These are phyloP conservation scores for Colletotrichum phormii DNA, from an alignment of 2,329 filamentous ascomycete genomes.

Conservation along the genomic window DNA sequence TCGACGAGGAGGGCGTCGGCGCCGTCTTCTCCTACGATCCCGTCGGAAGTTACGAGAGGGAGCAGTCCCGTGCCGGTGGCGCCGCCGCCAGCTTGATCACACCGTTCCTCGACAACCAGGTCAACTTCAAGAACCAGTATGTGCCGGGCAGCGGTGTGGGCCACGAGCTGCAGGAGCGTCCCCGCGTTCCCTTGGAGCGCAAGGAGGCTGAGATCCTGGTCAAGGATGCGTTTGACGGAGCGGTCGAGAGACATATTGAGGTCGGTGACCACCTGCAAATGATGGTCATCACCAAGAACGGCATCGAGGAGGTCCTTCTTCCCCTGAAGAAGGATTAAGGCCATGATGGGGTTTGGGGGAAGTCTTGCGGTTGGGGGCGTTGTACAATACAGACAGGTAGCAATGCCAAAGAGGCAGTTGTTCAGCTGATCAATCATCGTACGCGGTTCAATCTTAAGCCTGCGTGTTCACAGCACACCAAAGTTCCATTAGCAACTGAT, in stretches of 20 bases:
- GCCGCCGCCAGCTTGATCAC: constrained; percentile 96
- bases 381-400: constrained; percentile 37
- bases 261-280: constrained; percentile 97
- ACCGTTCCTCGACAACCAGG: constrained; percentile 99
- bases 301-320: constrained; percentile 86
- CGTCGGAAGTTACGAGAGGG: constrained; percentile 96
- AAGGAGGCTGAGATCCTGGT: constrained; percentile 86
- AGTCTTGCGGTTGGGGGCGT: constrained; percentile 3
- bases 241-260: constrained; percentile 98
- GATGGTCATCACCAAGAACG: constrained; percentile 88
- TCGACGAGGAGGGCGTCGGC: constrained; percentile 94
- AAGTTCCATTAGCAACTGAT: not conserved
- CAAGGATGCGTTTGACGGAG: constrained; percentile 97
- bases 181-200: constrained; percentile 76
- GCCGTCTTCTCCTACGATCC: constrained; percentile 98
- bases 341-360: not conserved
- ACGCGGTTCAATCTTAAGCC: not conserved
- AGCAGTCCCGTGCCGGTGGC: constrained; percentile 94
- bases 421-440: constrained; percentile 22
- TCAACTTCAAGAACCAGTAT: constrained; percentile 99
- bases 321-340: constrained; percentile 90
- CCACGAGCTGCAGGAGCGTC: constrained; percentile 80
- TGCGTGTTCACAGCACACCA: not conserved
- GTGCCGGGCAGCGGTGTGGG: constrained; percentile 87
- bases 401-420: constrained; percentile 27